A percentile compares a stretch with the other conserved stretches of the same genome.
These are phyloP conservation scores for Solanum hybrid DNA, from an alignment of 305 asterid genomes.

Conservation along the genomic window DNA sequence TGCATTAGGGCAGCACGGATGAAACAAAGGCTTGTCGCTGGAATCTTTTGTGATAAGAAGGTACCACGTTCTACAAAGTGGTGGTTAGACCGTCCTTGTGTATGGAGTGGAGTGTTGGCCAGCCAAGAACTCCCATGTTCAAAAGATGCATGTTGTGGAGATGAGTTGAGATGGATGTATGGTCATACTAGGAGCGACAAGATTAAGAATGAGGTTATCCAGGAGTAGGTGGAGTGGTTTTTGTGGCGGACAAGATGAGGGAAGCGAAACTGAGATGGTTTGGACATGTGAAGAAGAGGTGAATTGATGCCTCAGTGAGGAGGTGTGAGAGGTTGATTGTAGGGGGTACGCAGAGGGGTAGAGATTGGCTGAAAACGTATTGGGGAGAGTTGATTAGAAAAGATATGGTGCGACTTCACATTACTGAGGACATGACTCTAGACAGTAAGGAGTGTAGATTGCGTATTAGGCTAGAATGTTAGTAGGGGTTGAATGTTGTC, in stretches of 20 bases:
- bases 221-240: neutral
- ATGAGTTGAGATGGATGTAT: neutral
- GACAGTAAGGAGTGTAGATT: neutral
- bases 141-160: neutral
- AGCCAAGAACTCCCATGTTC: neutral
- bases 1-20: neutral
- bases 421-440: neutral
- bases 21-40: neutral
- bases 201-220: neutral
- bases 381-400: neutral
- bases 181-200: neutral
- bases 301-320: neutral
- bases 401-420: neutral
- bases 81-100: neutral
- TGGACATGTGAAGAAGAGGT: neutral
- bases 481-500: neutral
- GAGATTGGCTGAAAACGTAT: neutral
- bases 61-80: neutral
- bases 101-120: neutral
- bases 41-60: neutral
- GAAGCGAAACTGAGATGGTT: neutral
- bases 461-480: neutral
- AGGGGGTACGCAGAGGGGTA: neutral
- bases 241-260: neutral
- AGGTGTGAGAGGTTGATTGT: neutral